Base-by-base conservation (phyloP, 1,284 basidiomycete genomes). In the Tylopilus orsonianus region DNA sequence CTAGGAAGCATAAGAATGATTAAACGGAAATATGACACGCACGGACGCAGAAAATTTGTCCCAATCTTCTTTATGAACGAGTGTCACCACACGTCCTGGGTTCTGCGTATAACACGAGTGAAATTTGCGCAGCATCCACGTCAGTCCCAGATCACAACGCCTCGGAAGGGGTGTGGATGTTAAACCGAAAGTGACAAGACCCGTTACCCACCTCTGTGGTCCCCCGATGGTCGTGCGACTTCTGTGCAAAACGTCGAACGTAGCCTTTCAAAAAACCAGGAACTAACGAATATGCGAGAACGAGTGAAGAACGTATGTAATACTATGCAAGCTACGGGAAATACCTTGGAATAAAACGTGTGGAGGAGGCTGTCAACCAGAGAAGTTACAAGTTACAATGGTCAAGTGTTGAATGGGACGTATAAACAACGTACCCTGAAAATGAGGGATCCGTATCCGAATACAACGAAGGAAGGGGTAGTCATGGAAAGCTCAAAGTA, bases 51-150 rank as follows among this genome's bases (percentile, higher is more conserved):
- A 87, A 61, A 89, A 84, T 8, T 69, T 66, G 42, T 84, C 81
- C 91, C 91, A 95, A 47, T 93, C 87, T 64, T 85, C 80, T 49
- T 88, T 85, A 59, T 88, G 85, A n/a, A 94, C 75, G 4, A 95
- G 72, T 2, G 92, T 95, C 5, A 93, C 92, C 2, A 93, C 92
- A n/a, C 91, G 73, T 4, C 91, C 91, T 5, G 89, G 89, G 48
- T 72, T 79, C 85, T 90, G 6, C 12, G 13, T 30, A 19, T 27
- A 20, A 7, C 14, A 10, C 18, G 26, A 41, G 36, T 24, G 18
- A 27, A 37, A 26, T 26, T 23, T 23, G 49, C 12, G 20, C 8
- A 14, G 48, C 16, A 14, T 49, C 39, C 44, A 30, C 16, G 19
- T 29, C 19, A 36, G 38, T 29, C 19, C 24, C 45, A 14, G 27